Evolutionary conservation across 805 yeast genomes (phyloP), one percentile per base, ranked within the genome.

Genomic region (Ogataea saltuana): DNA sequence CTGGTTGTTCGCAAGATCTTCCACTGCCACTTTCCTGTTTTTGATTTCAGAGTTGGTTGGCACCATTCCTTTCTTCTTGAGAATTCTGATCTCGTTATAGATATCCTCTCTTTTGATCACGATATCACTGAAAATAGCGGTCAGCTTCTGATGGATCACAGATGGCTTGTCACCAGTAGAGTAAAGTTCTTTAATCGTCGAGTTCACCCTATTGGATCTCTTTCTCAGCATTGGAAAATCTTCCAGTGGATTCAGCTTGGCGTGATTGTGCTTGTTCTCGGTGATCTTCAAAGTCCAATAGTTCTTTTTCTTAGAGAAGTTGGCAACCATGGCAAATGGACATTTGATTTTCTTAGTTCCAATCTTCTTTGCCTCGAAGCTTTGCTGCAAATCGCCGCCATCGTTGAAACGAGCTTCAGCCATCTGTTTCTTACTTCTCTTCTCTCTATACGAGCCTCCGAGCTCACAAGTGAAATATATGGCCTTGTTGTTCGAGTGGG

Each of bases 311-410:
- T 76, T 77, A 21, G 76, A 73, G 54, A 60, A 75, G 53, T 70
- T 68, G 21, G 83, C 81, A 31, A 79, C 76, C 78, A 77, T 75
- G n/a, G 79, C 67, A 58, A 75, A 77, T 18, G 81, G 81, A 59
- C 83, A 77, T 51, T 70, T 71, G 45, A 75, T 70, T 54, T 76
- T 76, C 54, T 76, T 76, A 10, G 80, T 71, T 3, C 65, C 66
- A 34, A 59, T 53, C 33, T 55, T 58, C 46, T 63, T 63, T 6
- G 51, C 33, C 20, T 44, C 50, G 19, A 36, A 46, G 23, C 32
- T 41, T 13, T 33, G 53, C 56, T 29, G 53, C 58, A 39, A 48
- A 56, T 38, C 54, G 20, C 56, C 60, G 27, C 32, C 33, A 12
- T 39, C 48, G 21, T 39, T 45, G 48, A 59, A 56, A 32, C 62